A percentile compares a stretch with the other conserved stretches of the same genome.
Evolutionary conservation across 257 asterid genomes (phyloP).

Genomic region (Solanum etuberosum): DNA sequence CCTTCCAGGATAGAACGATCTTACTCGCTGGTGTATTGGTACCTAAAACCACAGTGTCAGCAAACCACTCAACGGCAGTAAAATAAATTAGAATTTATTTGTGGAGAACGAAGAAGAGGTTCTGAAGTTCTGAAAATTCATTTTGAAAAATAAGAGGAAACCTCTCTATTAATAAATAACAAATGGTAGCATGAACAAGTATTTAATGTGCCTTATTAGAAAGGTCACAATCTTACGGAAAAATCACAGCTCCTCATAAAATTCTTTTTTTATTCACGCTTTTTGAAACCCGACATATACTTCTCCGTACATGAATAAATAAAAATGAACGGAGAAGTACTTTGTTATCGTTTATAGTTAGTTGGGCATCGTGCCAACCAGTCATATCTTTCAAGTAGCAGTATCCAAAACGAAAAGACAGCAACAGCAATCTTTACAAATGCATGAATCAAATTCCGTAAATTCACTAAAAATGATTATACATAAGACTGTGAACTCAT

Average conservation of each 20-base stretch:
- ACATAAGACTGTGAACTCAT: neutral
- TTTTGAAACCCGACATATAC: fast-evolving
- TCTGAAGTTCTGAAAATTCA: neutral
- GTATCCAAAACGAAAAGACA: neutral
- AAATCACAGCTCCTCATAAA: no score
- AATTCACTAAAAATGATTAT: neutral
- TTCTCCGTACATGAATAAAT: fast-evolving
- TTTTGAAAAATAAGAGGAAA: no score
- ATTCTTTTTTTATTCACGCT: neutral
- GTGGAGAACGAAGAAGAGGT: no score
- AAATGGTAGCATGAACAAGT: no score
- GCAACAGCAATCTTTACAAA: neutral
- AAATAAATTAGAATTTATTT: no score
- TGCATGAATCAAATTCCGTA: neutral
- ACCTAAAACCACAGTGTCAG: no score
- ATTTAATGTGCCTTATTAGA: no score
- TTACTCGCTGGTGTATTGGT: no score
- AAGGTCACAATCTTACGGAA: fast-evolving
- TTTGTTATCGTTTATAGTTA: neutral
- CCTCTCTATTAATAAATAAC: fast-evolving
- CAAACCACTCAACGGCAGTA: no score
- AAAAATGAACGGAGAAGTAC: neutral
- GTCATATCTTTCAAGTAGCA: neutral
- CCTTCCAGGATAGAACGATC: fast-evolving
- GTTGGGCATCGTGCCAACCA: neutral